Evolutionary conservation across 164 flowering plant genomes (phyloP), one percentile per base, ranked within the genome.

Genomic region (Echeveria elegans): DNA sequence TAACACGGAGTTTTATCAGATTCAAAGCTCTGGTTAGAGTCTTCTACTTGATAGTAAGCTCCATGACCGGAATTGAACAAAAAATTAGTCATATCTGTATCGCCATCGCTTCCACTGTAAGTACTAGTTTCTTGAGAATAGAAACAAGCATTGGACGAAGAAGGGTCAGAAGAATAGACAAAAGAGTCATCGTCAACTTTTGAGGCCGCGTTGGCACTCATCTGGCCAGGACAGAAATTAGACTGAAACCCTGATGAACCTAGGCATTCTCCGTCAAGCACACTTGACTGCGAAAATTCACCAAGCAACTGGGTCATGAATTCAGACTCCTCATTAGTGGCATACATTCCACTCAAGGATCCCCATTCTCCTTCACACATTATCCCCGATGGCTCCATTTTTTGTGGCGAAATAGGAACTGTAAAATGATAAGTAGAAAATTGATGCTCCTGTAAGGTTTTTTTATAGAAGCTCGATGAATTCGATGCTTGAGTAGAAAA

Each of bases 231-330:
- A 41, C 26, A 63, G 15, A 63, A 63, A 21, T 36, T 63, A 40
- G 30, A 19, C 12, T 21, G 29, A 12, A 36, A 16, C 29, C 43
- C 45, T 36, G 10, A n/a, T 2, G 18, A 63, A 41, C 29, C 66
- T n/a, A n/a, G 14, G 19, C 29, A 36, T 34, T 37, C 45, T 6
- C 53, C 66, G 21, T 77, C 74, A n/a, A 68, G 67, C 47, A 71
- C 76, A 48, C 38, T 67, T 2, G 75, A 50, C 34, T 73, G 10
- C 0, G 82, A 71, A 65, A 59, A 75, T 68, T 65, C 76, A 24
- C 72, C 70, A 38, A 84, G 83, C 74, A 84, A 77, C 64, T 83
- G 85, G 8, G 88, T 80, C 92, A 89, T 81, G 78, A 86, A 84
- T 63, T 86, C 86, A 21, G 83, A 81, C 71, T 87, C 92, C 38